Base-by-base conservation (phyloP, 805 yeast genomes). In the Cyberlindnera misumaiensis region DNA sequence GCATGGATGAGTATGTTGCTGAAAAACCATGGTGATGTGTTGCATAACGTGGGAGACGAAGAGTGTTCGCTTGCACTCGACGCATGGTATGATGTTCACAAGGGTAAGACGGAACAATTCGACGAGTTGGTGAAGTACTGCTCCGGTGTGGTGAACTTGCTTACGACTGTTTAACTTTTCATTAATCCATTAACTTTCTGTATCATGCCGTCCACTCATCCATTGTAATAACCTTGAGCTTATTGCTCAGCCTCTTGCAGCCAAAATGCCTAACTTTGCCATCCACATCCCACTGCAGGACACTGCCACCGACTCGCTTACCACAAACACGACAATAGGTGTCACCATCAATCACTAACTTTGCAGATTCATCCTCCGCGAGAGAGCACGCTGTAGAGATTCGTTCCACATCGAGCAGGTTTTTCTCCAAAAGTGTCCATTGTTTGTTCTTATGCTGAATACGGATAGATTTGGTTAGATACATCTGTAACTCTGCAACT, bases 1-100 rank as follows among this genome's bases (percentile, higher is more conserved):
- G 95, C 95, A 1, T 74, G 87, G 60, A 77, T 85, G 70, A 67
- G 78, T 14, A 69, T 87, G 68, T 68, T 89, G 38, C 67, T 87
- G 44, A 77, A 75, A 53, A 73, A 73, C 35, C 98, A 93, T 60
- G 89, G 90, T 18, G 97, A 90, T 58, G 77, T 85, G 6, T 64
- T 93, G 25, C 64, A 57, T 54, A 63, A 56, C 39, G 60, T 55
- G 45, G 58, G 53, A 42, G 70, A 66, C 31, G 63, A 58, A 3
- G 53, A 56, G n/a, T 58, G 82, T 33, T 58, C 59, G 8, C 59
- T 51, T 1, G 72, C 77, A 1, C 59, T 87, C 34, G 59, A 63
- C 4, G 46, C 56, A 16, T 83, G 85, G 81, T 60, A 66, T 30
- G 49, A 36, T 1, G 53, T 56, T 8, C 80, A 75, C 43, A 44